Evolutionary conservation across 2,329 filamentous ascomycete species (phyloP).

Genomic region (Monosporascus ibericus): DNA sequence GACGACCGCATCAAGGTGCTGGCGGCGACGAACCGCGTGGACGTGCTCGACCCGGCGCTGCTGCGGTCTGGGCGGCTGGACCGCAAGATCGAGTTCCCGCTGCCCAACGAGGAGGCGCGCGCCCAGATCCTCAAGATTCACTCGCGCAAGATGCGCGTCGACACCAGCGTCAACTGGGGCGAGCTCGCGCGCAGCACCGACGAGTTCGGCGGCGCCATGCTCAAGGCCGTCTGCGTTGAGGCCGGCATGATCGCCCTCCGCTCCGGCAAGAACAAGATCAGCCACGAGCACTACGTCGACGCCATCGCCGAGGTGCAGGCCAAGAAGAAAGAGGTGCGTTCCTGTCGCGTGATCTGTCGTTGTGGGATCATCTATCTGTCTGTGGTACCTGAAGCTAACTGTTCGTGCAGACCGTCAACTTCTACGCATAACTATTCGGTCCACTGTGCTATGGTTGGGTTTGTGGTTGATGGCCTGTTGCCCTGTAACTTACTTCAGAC

Average conservation of each 20-base stretch:
- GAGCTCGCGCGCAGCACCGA: slow-evolving; percentile 95
- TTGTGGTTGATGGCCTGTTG: neutral
- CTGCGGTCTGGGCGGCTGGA: slow-evolving; percentile 89
- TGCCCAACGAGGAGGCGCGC: slow-evolving; percentile 95
- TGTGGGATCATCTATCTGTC: neutral
- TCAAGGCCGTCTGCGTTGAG: slow-evolving; percentile 98
- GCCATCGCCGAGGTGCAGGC: slow-evolving; percentile 93
- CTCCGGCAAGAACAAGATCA: slow-evolving; percentile 92
- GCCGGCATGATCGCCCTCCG: slow-evolving; percentile 98
- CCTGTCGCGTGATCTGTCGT: neutral
- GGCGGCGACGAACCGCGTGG: slow-evolving; percentile 88
- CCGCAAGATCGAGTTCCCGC: slow-evolving; percentile 95
- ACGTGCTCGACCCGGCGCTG: slow-evolving; percentile 86
- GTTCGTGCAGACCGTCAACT: slow-evolving; percentile 44
- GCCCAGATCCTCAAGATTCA: slow-evolving; percentile 97
- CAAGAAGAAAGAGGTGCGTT: slow-evolving; percentile 82
- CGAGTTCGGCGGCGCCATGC: slow-evolving; percentile 94
- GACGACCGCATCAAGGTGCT: slow-evolving; percentile 96
- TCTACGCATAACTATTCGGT: slow-evolving; percentile 29
- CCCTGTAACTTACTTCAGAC: neutral
- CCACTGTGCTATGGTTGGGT: neutral
- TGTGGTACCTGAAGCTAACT: slow-evolving; percentile 16
- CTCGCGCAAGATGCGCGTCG: slow-evolving; percentile 96
- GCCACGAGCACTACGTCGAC: slow-evolving; percentile 97
- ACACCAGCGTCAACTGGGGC: slow-evolving; percentile 88